A percentile compares a stretch with the other conserved stretches of the same genome.
Evolutionary conservation across 768 basidiomycete genomes (phyloP).

Genomic region (Dentipellis fragilis): DNA sequence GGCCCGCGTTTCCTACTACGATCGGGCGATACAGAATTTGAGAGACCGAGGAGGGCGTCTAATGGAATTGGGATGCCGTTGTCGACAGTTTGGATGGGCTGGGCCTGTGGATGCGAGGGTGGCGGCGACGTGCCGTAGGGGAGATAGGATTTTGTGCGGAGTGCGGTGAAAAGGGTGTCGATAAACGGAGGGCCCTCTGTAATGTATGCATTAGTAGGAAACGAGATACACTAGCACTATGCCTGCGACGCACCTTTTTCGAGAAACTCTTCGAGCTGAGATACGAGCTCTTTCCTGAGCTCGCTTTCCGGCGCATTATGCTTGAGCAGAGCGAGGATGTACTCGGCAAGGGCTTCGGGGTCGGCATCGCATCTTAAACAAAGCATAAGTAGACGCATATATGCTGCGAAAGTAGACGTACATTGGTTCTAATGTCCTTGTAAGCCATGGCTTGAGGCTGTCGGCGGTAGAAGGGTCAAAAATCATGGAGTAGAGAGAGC

Average conservation of each 20-base stretch:
- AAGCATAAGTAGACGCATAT: too few relatives aligned
- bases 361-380: conserved; percentile 85
- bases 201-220: conserved; percentile 5
- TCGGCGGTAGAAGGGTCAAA: conserved; percentile 53
- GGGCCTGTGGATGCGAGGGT: conserved; percentile 15
- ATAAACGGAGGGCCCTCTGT: conserved; percentile 69
- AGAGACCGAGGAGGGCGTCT: conserved; percentile 46
- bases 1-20: conserved; percentile 57
- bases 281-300: conserved; percentile 65
- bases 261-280: conserved; percentile 86
- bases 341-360: conserved; percentile 86
- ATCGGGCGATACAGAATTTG: conserved; percentile 33
- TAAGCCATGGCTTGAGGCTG: conserved; percentile 81
- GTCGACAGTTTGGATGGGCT: conserved; percentile 27
- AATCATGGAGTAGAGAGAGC: conserved; percentile 35
- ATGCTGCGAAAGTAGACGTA: conserved; percentile 25
- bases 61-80: conserved; percentile 75
- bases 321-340: conserved; percentile 86
- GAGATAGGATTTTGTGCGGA: conserved; percentile 79
- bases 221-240: conserved; percentile 9
- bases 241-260: conserved; percentile 58
- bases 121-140: conserved; percentile 47
- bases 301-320: conserved; percentile 79
- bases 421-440: conserved; percentile 88
- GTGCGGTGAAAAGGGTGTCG: conserved; percentile 74